Conservation (phyloP, 768 basidiomycete species). For the Tricholoma hemisulphureum region DNA sequence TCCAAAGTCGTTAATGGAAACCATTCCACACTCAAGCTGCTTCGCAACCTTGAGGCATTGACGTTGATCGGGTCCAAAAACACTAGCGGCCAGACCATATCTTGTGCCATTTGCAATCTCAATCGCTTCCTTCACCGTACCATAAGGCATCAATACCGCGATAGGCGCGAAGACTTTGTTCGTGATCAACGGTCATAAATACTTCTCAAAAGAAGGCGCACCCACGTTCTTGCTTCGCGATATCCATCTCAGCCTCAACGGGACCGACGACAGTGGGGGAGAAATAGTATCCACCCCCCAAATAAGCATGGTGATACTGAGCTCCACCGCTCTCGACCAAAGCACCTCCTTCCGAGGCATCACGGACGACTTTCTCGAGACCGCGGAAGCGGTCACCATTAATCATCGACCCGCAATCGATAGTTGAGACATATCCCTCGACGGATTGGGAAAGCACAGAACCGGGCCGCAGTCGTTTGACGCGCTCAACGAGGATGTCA, state of each 20-base stretch:
- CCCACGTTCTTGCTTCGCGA: constrained; percentile 80
- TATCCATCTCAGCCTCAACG: constrained; percentile 65
- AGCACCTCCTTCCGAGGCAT: constrained; percentile 71
- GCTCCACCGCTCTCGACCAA: constrained; percentile 58
- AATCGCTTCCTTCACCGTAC: constrained; percentile 81
- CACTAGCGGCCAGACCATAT: constrained; percentile 91
- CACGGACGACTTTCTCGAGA: constrained; percentile 65
- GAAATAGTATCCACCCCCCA: constrained; percentile 79
- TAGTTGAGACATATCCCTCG: constrained; percentile 67
- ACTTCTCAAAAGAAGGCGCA: constrained; percentile 12
- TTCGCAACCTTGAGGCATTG: constrained; percentile 80
- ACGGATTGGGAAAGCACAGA: constrained; percentile 65
- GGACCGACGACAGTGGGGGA: constrained; percentile 83
- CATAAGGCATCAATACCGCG: constrained; percentile 82
- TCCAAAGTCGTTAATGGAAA: constrained; percentile 92
- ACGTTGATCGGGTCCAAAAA: constrained; percentile 85
- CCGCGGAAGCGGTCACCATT: constrained; percentile 65
- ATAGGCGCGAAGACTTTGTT: constrained; percentile 87
- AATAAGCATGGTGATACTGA: constrained; percentile 61
- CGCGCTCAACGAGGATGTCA: constrained; percentile 60
- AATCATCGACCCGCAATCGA: constrained; percentile 91
- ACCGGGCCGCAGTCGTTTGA: constrained; percentile 70
- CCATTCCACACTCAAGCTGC: constrained; percentile 91
- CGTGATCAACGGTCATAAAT: background rate
- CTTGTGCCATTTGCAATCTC: constrained; percentile 83